These are phyloP conservation scores for Uncinocarpus reesii DNA, from an alignment of 2,329 filamentous ascomycete species.

Conservation along the genomic window DNA sequence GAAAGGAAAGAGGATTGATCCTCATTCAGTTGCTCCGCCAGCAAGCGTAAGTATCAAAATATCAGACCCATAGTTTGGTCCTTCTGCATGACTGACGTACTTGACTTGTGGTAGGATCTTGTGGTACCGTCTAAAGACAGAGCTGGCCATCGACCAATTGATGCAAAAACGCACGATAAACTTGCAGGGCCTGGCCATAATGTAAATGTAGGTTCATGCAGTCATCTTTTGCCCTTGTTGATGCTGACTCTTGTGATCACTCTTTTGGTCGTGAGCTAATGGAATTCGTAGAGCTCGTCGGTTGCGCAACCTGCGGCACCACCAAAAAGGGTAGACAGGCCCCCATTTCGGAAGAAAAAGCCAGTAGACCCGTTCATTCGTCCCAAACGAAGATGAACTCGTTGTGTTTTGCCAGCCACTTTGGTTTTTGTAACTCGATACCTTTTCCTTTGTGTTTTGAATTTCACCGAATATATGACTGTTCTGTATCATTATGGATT, in stretches of 20 bases:
- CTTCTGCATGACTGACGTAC: background rate
- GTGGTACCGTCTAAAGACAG: conserved; percentile 33
- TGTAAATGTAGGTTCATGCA: conserved; percentile 6
- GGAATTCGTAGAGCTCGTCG: background rate
- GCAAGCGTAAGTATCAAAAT: conserved; percentile 20
- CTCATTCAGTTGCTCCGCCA: conserved; percentile 19
- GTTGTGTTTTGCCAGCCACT: background rate
- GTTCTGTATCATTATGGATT: background rate
- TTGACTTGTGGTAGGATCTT: conserved; percentile 24
- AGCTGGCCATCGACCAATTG: conserved; percentile 24
- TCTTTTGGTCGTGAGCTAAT: background rate
- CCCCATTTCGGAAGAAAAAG: conserved; percentile 32
- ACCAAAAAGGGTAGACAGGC: conserved; percentile 18
- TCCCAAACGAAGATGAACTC: conserved; percentile 26
- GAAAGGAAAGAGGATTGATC: conserved; percentile 18
- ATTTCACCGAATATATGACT: background rate
- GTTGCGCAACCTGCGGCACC: background rate
- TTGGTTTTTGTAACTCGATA: background rate
- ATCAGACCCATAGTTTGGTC: conserved; percentile 4
- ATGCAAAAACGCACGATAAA: conserved; percentile 10
- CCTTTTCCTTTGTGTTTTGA: background rate
- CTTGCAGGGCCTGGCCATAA: background rate
- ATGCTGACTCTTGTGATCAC: background rate
- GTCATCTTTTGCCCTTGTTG: background rate
- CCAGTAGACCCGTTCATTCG: conserved; percentile 34